phyloP scores from a whole-genome alignment of 2,329 filamentous ascomycete species.

The Zalaria sp. region DNA sequence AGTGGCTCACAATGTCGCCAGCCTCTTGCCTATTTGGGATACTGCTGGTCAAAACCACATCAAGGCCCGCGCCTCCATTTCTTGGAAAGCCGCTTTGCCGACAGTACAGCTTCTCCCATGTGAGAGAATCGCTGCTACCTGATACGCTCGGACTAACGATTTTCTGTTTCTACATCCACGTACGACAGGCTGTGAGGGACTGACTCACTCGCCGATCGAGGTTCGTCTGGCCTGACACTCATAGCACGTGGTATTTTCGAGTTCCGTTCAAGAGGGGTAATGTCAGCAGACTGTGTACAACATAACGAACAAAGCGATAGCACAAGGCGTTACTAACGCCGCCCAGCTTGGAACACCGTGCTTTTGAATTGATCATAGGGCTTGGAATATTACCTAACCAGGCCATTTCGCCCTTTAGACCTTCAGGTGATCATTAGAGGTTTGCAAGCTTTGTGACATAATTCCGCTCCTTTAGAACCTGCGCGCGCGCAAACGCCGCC shows the following conservation, averaged over 20 bases:
- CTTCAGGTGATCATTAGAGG: background rate
- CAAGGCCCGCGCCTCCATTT: too few relatives aligned
- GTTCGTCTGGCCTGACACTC: too few relatives aligned
- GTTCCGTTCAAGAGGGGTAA: background rate
- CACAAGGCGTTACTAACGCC: background rate
- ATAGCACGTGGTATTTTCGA: background rate
- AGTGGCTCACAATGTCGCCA: too few relatives aligned
- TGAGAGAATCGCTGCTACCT: too few relatives aligned
- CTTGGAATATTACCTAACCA: background rate
- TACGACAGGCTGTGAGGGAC: too few relatives aligned
- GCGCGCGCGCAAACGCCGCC: conserved; percentile 15
- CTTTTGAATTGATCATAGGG: background rate
- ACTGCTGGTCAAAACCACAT: too few relatives aligned
- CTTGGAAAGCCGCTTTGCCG: too few relatives aligned
- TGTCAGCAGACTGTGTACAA: background rate
- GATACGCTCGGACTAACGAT: too few relatives aligned
- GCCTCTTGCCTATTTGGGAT: too few relatives aligned
- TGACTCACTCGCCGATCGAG: too few relatives aligned
- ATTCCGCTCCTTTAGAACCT: conserved; percentile 7
- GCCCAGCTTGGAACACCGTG: background rate
- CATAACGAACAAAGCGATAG: background rate
- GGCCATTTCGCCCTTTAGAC: background rate
- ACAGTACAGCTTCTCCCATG: too few relatives aligned
- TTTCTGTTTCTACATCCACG: too few relatives aligned
- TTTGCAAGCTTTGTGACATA: conserved; percentile 13